Evolutionary conservation across 2,329 filamentous ascomycete species (phyloP).

Genomic region (Colletotrichum tropicale): DNA sequence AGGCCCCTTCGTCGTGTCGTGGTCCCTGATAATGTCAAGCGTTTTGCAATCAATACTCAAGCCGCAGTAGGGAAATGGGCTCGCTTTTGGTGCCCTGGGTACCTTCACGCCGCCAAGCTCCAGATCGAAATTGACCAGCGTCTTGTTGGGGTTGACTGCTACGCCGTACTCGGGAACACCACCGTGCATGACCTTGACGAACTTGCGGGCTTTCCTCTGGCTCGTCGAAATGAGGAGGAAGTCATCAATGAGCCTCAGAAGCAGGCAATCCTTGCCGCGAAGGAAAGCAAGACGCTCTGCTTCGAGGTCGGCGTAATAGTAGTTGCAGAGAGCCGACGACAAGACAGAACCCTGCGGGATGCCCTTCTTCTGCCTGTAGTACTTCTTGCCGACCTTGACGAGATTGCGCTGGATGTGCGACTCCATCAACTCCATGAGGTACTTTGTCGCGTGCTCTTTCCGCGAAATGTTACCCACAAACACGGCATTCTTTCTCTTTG

Average conservation of each 20-base stretch:
- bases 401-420: conserved; percentile 87
- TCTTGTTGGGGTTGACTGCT: conserved; percentile 77
- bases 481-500: conserved; percentile 68
- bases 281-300: conserved; percentile 71
- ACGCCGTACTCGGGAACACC: conserved; percentile 85
- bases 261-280: conserved; percentile 59
- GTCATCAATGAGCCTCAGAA: conserved; percentile 88
- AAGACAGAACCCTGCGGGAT: conserved; percentile 94
- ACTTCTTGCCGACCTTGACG: conserved; percentile 86
- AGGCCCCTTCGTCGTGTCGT: conserved; percentile 52
- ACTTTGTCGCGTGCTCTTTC: conserved; percentile 58
- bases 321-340: conserved; percentile 88
- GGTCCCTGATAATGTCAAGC: conserved; percentile 76
- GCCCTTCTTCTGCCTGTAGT: conserved; percentile 84
- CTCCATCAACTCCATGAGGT: conserved; percentile 71
- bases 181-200: conserved; percentile 80
- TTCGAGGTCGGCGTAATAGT: conserved; percentile 94
- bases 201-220: conserved; percentile 67
- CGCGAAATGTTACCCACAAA: conserved; percentile 75
- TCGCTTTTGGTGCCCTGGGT: conserved; percentile 43
- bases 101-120: conserved; percentile 57
- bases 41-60: conserved; percentile 75
- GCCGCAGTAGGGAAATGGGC: conserved; percentile 88
- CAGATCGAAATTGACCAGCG: conserved; percentile 81
- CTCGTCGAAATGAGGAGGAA: conserved; percentile 87